A percentile compares a stretch with the other conserved stretches of the same genome.
phyloP scores from a whole-genome alignment of 1,139 yeast genomes.

The Groenewaldozyma sp. region DNA sequence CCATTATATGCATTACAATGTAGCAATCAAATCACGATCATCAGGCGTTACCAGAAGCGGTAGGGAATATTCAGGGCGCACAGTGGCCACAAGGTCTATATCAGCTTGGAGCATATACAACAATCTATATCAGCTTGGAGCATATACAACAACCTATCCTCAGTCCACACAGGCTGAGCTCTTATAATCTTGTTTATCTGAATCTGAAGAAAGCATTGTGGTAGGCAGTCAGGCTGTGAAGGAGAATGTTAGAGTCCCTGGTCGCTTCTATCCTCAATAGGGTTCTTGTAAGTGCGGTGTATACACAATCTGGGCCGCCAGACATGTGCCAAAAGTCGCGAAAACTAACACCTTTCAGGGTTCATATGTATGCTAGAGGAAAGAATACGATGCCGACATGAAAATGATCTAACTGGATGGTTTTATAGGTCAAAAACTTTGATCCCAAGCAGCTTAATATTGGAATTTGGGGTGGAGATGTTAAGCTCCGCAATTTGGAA shows the following conservation, averaged over 20 bases:
- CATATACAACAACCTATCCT: no score
- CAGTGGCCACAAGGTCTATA: no score
- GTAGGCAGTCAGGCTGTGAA: no score
- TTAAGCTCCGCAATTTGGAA: slow-evolving; percentile 65
- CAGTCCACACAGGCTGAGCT: no score
- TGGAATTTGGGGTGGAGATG: slow-evolving; percentile 98
- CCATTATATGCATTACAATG: no score
- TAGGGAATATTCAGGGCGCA: no score
- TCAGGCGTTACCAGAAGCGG: no score
- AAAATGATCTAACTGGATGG: slow-evolving; percentile 2
- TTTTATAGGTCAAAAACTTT: slow-evolving; percentile 72
- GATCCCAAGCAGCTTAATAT: slow-evolving; percentile 91
- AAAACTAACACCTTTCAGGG: slow-evolving; percentile 13
- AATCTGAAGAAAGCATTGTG: no score
- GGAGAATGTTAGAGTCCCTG: slow-evolving; percentile 46
- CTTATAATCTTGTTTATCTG: no score
- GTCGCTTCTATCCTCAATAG: slow-evolving; percentile 46
- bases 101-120: no score
- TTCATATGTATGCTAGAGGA: slow-evolving; percentile 17
- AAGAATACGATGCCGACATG: background rate
- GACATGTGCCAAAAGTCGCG: background rate
- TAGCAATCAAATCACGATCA: no score
- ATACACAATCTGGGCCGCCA: background rate
- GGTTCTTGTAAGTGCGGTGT: slow-evolving; percentile 31
- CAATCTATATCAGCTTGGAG: no score